These are phyloP conservation scores for Panicum hallii DNA, from an alignment of 202 grass and related monocot species.

Conservation along the genomic window DNA sequence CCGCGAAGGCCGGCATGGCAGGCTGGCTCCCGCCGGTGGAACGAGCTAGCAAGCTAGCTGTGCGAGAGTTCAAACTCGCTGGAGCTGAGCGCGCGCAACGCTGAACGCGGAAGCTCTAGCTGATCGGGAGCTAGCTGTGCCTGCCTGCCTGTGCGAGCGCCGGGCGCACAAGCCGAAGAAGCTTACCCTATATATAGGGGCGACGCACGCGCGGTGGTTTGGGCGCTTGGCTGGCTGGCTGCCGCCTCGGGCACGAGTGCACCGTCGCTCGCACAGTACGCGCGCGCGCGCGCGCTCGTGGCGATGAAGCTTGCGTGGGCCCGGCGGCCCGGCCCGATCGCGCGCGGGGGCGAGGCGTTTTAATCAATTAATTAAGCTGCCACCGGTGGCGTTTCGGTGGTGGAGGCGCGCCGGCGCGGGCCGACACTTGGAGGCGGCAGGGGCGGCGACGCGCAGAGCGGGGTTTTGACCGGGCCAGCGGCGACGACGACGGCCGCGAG, in stretches of 20 bases:
- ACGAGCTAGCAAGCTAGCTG: not conserved
- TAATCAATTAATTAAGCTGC: not conserved
- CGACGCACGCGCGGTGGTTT: not conserved
- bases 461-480: constrained; percentile 36
- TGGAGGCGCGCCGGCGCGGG: constrained; percentile 4
- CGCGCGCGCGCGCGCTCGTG: constrained; percentile 12
- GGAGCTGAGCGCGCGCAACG: not conserved
- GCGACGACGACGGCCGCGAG: not conserved
- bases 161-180: not conserved
- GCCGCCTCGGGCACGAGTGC: not conserved
- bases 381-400: no score
- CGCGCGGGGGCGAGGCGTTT: not conserved
- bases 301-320: not conserved
- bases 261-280: not conserved
- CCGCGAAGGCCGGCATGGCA: constrained; percentile 49
- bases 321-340: not conserved
- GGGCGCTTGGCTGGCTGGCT: not conserved
- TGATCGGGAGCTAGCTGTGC: constrained; percentile 19
- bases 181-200: constrained; percentile 10
- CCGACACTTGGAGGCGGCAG: constrained; percentile 56
- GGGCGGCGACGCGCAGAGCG: not conserved
- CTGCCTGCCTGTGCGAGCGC: not conserved
- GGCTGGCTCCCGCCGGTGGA: not conserved
- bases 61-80: not conserved
- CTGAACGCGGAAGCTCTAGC: not conserved